phyloP scores from a whole-genome alignment of 768 basidiomycete genomes.

The Rhodosporidiobolus sp. region DNA sequence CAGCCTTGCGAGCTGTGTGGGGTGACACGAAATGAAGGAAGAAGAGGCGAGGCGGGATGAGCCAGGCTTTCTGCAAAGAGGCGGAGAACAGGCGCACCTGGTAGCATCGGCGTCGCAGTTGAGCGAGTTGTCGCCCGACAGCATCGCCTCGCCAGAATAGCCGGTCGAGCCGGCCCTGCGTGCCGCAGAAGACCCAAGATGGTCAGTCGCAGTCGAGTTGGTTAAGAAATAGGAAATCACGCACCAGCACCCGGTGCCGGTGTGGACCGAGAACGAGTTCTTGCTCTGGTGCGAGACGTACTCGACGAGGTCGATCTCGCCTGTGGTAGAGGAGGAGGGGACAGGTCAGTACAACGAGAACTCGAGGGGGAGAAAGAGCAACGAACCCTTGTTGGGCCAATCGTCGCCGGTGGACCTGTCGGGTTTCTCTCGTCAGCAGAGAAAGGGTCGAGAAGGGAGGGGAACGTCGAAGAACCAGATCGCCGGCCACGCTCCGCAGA shows the following conservation, averaged over 20 bases:
- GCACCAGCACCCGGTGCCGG: constrained; percentile 14
- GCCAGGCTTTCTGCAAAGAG: too few species aligned
- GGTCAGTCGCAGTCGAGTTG: too few species aligned
- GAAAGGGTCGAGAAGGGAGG: too few species aligned
- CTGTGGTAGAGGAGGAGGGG: background rate
- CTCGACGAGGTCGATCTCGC: constrained; percentile 29
- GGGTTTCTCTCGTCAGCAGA: too few species aligned
- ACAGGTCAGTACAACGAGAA: too few species aligned
- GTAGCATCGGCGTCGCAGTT: constrained; percentile 29
- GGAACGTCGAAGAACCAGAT: too few species aligned
- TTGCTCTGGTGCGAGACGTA: constrained; percentile 19
- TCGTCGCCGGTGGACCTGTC: constrained; percentile 26
- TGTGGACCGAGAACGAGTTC: constrained; percentile 30
- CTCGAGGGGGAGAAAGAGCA: background rate
- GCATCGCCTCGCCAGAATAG: constrained; percentile 17
- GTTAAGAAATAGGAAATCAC: background rate
- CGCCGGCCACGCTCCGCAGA: constrained; percentile 6
- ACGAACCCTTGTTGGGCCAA: constrained; percentile 20
- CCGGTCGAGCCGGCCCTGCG: constrained; percentile 25
- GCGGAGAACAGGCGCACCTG: background rate
- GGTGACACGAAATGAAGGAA: too few species aligned
- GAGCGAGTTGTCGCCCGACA: constrained; percentile 16
- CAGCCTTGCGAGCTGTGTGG: constrained; percentile 18
- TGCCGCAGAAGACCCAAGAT: too few species aligned
- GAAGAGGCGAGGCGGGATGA: background rate